A percentile compares a stretch with the other conserved stretches of the same genome.
Evolutionary conservation across 2,329 filamentous ascomycete species (phyloP).

Genomic region (Penicillium sclerotiorum): DNA sequence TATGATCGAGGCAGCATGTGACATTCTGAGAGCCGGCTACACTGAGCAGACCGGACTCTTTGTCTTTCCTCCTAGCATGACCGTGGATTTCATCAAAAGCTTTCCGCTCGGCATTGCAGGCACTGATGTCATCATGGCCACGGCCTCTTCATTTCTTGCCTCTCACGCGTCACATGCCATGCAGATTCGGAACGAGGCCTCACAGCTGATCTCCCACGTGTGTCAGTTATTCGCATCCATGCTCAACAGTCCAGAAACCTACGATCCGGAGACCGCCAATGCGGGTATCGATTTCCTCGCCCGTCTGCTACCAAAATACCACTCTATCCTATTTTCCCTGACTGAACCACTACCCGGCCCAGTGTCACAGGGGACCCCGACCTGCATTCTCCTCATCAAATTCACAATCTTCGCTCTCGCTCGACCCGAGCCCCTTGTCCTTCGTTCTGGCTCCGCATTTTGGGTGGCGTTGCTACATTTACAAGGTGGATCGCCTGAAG

Average conservation of each 20-base stretch:
- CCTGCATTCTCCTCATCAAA: conserved; percentile 40
- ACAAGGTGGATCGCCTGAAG: conserved; percentile 23
- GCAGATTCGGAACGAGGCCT: conserved; percentile 36
- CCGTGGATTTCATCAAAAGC: conserved; percentile 45
- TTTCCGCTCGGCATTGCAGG: conserved; percentile 43
- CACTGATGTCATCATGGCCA: conserved; percentile 48
- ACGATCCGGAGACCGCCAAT: conserved; percentile 47
- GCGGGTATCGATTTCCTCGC: conserved; percentile 50
- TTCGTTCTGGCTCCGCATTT: conserved; percentile 49
- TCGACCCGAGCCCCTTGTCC: conserved; percentile 48
- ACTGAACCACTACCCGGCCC: conserved; percentile 20
- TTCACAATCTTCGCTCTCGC: conserved; percentile 46
- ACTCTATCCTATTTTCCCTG: conserved; percentile 40
- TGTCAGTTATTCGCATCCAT: conserved; percentile 43
- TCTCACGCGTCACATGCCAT: conserved; percentile 42
- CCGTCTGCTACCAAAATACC: conserved; percentile 46
- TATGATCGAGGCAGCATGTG: conserved; percentile 50
- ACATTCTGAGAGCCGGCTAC: conserved; percentile 50
- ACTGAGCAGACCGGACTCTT: conserved; percentile 48
- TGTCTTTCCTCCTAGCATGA: conserved; percentile 46
- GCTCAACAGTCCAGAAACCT: conserved; percentile 35
- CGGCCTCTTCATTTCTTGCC: conserved; percentile 49
- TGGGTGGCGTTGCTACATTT: conserved; percentile 45
- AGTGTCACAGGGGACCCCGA: conserved; percentile 25
- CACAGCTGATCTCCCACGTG: conserved; percentile 42